Conservation (phyloP, 1,139 yeast genomes). For the Hansenula anomala region DNA sequence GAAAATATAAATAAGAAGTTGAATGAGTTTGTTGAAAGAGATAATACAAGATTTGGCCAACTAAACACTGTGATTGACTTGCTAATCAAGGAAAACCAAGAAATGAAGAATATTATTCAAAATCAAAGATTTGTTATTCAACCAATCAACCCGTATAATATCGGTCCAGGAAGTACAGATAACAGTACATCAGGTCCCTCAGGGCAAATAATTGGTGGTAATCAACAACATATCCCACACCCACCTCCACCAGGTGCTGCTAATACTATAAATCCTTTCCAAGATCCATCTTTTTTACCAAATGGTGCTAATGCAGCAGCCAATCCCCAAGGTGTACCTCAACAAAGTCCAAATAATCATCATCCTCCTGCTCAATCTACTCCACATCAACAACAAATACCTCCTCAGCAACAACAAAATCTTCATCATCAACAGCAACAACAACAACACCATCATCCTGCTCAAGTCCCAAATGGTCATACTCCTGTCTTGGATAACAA, state of each 20-base stretch:
- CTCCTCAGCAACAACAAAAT: too few species aligned
- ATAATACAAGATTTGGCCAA: constrained; percentile 15
- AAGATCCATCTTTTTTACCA: neutral
- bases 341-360: constrained; percentile 1
- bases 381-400: constrained; percentile 3
- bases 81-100: constrained; percentile 22
- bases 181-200: neutral
- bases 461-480: constrained; percentile 5
- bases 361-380: constrained; percentile 8
- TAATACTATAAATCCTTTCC: neutral
- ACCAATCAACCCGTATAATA: constrained; percentile 16
- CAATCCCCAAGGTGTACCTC: neutral
- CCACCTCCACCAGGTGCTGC: neutral
- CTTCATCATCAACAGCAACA: neutral
- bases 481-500: constrained; percentile 11
- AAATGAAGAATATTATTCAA: constrained; percentile 15
- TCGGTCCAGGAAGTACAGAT: neutral
- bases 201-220: neutral
- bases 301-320: neutral
- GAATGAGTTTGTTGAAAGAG: constrained; percentile 18
- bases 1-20: constrained; percentile 18
- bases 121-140: constrained; percentile 21
- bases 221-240: neutral
- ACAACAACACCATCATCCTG: too few species aligned
- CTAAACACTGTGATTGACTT: constrained; percentile 17